These are phyloP conservation scores for Hevea brasiliensis DNA, from an alignment of 345 rosid genomes.

Conservation along the genomic window DNA sequence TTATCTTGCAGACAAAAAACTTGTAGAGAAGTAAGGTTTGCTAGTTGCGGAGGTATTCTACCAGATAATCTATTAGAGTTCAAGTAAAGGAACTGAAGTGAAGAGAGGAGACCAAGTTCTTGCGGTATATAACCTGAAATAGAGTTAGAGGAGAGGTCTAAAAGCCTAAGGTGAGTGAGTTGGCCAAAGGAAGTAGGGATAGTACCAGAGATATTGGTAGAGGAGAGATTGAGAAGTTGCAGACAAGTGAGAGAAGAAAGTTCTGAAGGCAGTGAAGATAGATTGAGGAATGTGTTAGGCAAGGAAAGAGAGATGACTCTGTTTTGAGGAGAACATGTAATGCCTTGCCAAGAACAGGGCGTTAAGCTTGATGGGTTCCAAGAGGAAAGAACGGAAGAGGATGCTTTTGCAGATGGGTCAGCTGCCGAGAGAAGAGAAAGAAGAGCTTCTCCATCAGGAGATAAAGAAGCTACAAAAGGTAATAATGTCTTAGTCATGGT, in stretches of 20 bases:
- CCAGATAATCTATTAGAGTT: constrained; percentile 76
- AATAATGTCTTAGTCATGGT: constrained; percentile 26
- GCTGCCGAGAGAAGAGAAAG: constrained; percentile 58
- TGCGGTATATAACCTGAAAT: constrained; percentile 69
- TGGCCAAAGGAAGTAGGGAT: constrained; percentile 80
- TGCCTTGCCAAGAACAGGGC: constrained; percentile 93
- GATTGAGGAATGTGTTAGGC: constrained; percentile 78
- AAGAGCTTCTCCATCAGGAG: constrained; percentile 81
- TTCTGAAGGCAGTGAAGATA: constrained; percentile 65
- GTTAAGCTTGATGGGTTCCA: constrained; percentile 76
- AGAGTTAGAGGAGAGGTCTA: constrained; percentile 93
- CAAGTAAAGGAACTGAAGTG: constrained; percentile 82
- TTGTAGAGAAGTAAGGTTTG: constrained; percentile 65
- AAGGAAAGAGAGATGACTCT: constrained; percentile 82
- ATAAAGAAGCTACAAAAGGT: constrained; percentile 42
- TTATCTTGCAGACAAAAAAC: constrained; percentile 88
- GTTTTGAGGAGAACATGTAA: constrained; percentile 78
- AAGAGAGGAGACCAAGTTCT: constrained; percentile 68
- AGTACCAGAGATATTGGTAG: constrained; percentile 78
- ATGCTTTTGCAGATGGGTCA: constrained; percentile 42
- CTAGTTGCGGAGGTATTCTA: constrained; percentile 61
- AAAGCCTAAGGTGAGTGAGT: constrained; percentile 63
- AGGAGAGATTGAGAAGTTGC: constrained; percentile 88
- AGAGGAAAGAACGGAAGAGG: constrained; percentile 59
- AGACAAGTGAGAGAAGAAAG: constrained; percentile 79